Base-by-base conservation (phyloP, 2,329 filamentous ascomycete genomes). In the Stagonosporopsis rhizophila region DNA sequence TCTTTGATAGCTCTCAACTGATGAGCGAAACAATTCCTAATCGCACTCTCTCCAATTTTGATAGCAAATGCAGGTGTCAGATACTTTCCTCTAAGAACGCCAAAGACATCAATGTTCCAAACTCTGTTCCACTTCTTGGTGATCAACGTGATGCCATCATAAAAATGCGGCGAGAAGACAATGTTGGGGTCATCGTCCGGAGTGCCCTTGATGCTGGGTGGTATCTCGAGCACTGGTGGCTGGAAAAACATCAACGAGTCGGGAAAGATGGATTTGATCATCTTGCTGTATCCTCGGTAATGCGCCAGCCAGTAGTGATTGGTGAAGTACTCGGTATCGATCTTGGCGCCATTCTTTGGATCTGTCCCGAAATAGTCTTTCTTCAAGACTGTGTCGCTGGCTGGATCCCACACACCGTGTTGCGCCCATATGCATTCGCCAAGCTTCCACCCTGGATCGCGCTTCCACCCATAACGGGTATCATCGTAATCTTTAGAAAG, bases 111-210 rank as follows among this genome's bases (percentile, higher is more conserved):
- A 7, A 99, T 90, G 66, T 99, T 99, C 90, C 95, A 99, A 15
- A 89, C 87, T 35, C 93, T 89, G 72, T 98, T 99, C 95, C 95
- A 99, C 75, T 96, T 96, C 78, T 99, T 99, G 12, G 92, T 98
- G 84, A 99, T 90, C 4, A 99, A 82, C 0, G 95, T 99, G 52
- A 99, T 89, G 11, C 95, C 95, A 67, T 99, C 95, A 75, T 99
- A 99, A 73, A 91, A 99, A 77, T 99, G 95, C 1, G 93, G 92
- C 9, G 95, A 89, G 74, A 97, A 98, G 2, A 93, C 90, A 85
- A 98, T 89, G 60, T 89, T 91, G 3, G 87, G 87, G 65, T 99
- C 93, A 67, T 98, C 93, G 70, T 98, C 94, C 25, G 83, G 80
- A 0, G 93, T 96, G 12, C 88, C 93, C 75, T 95, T 96, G 72